Evolutionary conservation across 768 basidiomycete species (phyloP), one percentile per base, ranked within the genome.

Genomic region (Mycena metata): DNA sequence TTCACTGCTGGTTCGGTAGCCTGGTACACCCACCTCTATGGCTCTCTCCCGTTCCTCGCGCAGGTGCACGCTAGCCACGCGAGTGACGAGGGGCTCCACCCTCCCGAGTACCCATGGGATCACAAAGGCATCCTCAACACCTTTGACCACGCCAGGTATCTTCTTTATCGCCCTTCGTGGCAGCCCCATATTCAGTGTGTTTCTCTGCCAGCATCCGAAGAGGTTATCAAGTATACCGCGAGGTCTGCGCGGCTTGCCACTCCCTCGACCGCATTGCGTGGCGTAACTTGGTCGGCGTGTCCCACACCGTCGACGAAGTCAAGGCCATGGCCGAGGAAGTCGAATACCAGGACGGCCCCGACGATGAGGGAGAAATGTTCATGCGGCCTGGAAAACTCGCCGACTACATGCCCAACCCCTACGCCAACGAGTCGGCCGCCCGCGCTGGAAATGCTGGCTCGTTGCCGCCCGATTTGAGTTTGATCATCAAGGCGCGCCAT

Each of bases 251-350:
- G 17, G 96, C 98, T 13, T 99, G 98, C 82, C 98, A 99, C 81
- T 99, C 98, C 39, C 90, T 99, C 63, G 95, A 99, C 84, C 96
- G 98, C 75, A 96, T 99, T 77, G 98, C 98, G 66, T 99, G 98
- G 98, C 95, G 98, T 79, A 99, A 99, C 84, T 85, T 99, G 66
- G 98, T 99, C 72, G 98, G 96, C 76, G 96, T 98, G 62, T 98
- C 96, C 33, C 98, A 99, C 83, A 95, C 93, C 73, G 97, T 85
- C 47, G 93, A 96, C 71, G 96, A 99, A 83, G 86, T 86, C 60
- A 93, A 94, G 80, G 84, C 85, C 2, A 89, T 99, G 92, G 98
- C 98, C 12, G 98, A 98, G 83, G 97, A 98, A 76, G 85, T 96
- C 65, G 98, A 99, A 81, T 99, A 99, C 82, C 87, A 89, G 76